Evolutionary conservation across 83 land plant species (phyloP).

Genomic region (Isoetes engelmannii): DNA sequence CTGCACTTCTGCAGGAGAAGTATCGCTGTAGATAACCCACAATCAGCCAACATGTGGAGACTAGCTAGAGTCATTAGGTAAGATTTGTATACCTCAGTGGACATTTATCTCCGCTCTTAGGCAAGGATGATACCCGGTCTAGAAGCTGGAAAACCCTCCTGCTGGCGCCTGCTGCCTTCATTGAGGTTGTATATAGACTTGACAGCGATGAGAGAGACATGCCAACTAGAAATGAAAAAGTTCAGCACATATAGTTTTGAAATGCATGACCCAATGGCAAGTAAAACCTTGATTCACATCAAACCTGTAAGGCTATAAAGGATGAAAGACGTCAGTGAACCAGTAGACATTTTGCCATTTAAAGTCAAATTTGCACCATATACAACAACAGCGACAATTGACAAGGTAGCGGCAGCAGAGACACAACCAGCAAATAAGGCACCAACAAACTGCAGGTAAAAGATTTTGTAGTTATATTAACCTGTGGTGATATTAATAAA

Average conservation of each 20-base stretch:
- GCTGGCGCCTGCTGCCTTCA: conserved; percentile 99
- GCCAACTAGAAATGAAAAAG: conserved; percentile 87
- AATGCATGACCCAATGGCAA: too few species aligned
- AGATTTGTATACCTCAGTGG: conserved; percentile 88
- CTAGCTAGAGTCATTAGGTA: too few species aligned
- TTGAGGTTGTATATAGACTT: conserved; percentile 72
- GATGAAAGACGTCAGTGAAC: conserved; percentile 89
- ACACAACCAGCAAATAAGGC: conserved; percentile 83
- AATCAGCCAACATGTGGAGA: too few species aligned
- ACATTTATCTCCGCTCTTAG: conserved; percentile 56
- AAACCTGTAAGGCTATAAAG: conserved; percentile 98
- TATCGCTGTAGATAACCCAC: conserved; percentile 24
- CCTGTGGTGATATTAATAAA: too few species aligned
- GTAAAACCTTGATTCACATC: too few species aligned
- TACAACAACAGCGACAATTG: conserved; percentile 79
- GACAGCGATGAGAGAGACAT: conserved; percentile 76
- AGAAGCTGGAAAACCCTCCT: conserved; percentile 93
- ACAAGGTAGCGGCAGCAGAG: conserved; percentile 87
- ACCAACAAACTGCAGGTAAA: conserved; percentile 54
- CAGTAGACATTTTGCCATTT: conserved; percentile 69
- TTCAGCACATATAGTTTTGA: too few species aligned
- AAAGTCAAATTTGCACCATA: conserved; percentile 91
- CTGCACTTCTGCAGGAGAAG: conserved; percentile 60
- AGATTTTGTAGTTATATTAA: too few species aligned
- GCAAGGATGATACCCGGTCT: conserved; percentile 85